Base-by-base conservation (phyloP, 2,329 filamentous ascomycete genomes). In the Microcyclosporella mali region DNA sequence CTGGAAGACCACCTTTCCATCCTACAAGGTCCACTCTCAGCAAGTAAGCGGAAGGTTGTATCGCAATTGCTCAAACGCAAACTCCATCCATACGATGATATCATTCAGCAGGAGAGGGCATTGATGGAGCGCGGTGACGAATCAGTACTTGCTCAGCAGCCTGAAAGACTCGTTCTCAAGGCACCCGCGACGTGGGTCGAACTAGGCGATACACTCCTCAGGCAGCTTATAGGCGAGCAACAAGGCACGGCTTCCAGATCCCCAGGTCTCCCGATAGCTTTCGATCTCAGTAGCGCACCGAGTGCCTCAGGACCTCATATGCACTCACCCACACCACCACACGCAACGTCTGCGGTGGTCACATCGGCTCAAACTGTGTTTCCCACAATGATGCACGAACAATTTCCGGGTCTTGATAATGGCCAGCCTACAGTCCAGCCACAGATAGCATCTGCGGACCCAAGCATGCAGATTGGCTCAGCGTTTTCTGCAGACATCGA, bases 1-100 rank as follows among this genome's bases (percentile, higher is more conserved):
- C 58, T 82, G 2, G 64, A 75, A 41, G 79, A 83, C 57, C 69
- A 67, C 32, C 60, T 81, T 11, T 79, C 78, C 8, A 58, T 73
- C 17, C 62, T 70, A 31, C 74, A 77, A 52, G 60, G 70, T 4
- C 73, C 75, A 3, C 55, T 73, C 2, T 70, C 70, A 31, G 66
- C 66, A 18, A 68, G 71, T 47, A 74, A 71, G 47, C 63, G 63
- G 11, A 74, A 72, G 49, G 68, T 70, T 35, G 63, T 81, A 10
- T 69, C 74, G 10, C 68, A 66, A 33, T 66, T 70, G 19, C 59
- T 82, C n/a, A 74, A 70, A 53, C 69, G 67, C 35, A 72, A 73
- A 32, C 65, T 77, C 30, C 75, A 79, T 56, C 71, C 73, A 1
- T 81, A 76, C 65, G 66, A 38, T 66, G 68, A 53, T 56, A 72